Evolutionary conservation across 805 yeast genomes (phyloP), one percentile per base, ranked within the genome.

Genomic region (Suhomyces xylopsoci): DNA sequence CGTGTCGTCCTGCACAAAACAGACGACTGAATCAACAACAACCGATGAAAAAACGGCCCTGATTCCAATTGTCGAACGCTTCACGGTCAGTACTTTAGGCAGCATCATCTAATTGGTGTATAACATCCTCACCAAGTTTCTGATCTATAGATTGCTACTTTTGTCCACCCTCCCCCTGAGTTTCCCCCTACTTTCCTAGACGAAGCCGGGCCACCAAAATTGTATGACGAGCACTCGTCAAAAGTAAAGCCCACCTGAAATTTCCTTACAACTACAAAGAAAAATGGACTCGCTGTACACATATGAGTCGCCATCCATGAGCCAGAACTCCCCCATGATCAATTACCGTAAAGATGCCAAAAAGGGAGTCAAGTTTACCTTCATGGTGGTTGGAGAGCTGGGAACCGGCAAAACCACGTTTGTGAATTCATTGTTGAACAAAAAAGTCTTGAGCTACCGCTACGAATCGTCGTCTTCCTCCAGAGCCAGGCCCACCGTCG

Each of bases 381-480:
- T 88, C 60, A 78, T 88, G 83, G 79, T 86, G 15, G 82, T 84
- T 22, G 96, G 96, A 17, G 81, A 82, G 46, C 79, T 84, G 55
- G 93, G 93, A 15, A 81, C 89, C 0, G 96, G 96, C 9, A 88
- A 87, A 64, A 82, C 92, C 19, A 83, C 93, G 0, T 88, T 88
- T 62, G 75, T 87, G 55, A 88, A 88, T 62, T 79, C 88, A 44
- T 65, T 88, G 48, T 67, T 88, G 55, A 88, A 84, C 63, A 81
- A 83, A 40, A 80, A 79, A 52, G 76, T 87, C 38, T 65, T 87
- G 55, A 79, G 84, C 15, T 89, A 85, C 59, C 77, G 82, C 52
- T 87, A 74, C 59, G 78, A 80, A 53, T 50, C 63, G 1, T 47
- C 71, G 1, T 47, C 71, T 68, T 7, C 62, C 5, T 17, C 42